Evolutionary conservation across 139 green algal species (phyloP).

Genomic region (Diplosphaera chodatii): DNA sequence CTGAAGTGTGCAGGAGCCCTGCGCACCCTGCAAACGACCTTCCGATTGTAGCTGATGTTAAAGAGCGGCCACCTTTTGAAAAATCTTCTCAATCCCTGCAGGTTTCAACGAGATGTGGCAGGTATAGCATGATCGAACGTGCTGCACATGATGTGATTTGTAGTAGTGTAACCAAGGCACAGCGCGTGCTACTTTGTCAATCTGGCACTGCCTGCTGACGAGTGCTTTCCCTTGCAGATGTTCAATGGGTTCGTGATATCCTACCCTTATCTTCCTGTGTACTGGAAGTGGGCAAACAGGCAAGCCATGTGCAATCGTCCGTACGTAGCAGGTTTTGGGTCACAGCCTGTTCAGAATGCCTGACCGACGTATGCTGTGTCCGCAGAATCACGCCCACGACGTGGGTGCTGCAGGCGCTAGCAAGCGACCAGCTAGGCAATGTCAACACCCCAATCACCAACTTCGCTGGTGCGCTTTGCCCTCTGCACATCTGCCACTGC

Average conservation of each 20-base stretch:
- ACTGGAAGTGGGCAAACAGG: conserved; percentile 68
- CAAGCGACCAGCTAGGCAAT: conserved; percentile 39
- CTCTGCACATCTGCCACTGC: not conserved
- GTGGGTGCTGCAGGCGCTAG: conserved; percentile 53
- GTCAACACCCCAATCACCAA: conserved; percentile 6
- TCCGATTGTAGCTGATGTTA: no score
- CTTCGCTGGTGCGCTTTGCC: not conserved
- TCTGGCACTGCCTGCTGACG: conserved; percentile 12
- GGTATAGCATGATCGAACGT: no score
- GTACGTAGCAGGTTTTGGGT: no score
- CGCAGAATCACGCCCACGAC: conserved; percentile 39
- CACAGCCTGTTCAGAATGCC: no score
- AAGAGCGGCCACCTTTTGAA: no score
- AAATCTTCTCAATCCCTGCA: no score
- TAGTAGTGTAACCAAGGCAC: no score
- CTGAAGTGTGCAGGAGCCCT: no score
- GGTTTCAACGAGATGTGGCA: no score
- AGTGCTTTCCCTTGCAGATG: conserved; percentile 37
- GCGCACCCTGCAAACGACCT: no score
- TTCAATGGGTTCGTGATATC: conserved; percentile 75
- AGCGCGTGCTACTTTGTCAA: not conserved
- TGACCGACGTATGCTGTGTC: no score
- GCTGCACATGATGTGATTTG: no score
- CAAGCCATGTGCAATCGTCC: not conserved
- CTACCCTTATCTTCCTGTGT: conserved; percentile 57